Conservation (phyloP, 352 stramenopile genomes). For the Plasmopara muralis region DNA sequence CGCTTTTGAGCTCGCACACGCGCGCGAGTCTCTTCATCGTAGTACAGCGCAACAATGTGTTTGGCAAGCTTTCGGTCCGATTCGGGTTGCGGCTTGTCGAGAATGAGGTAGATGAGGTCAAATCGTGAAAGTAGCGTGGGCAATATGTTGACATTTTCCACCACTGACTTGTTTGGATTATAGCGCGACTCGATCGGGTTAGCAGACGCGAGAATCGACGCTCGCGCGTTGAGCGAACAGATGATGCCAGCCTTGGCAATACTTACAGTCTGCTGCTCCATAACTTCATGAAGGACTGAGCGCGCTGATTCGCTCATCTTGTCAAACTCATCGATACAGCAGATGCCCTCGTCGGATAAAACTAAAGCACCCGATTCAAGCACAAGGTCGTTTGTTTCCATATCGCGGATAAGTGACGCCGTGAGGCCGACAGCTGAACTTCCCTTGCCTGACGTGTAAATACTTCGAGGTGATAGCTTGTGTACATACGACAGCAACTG, state of each 20-base stretch:
- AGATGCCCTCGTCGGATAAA: conserved; percentile 96
- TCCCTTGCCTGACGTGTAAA: conserved; percentile 99
- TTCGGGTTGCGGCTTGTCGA: conserved; percentile 94
- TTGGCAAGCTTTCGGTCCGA: conserved; percentile 93
- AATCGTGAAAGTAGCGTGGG: conserved; percentile 98
- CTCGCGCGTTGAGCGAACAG: conserved; percentile 95
- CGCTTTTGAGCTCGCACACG: conserved; percentile 31
- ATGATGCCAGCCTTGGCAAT: conserved; percentile 99
- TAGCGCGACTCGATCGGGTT: conserved; percentile 99
- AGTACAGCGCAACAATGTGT: conserved; percentile 97
- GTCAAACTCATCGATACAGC: conserved; percentile 99
- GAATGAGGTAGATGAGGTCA: conserved; percentile 99
- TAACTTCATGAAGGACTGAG: conserved; percentile 98
- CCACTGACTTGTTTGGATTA: conserved; percentile 96
- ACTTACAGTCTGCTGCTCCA: conserved; percentile 98
- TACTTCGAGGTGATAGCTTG: conserved; percentile 93
- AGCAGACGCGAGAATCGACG: conserved; percentile 97
- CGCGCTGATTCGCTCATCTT: conserved; percentile 98
- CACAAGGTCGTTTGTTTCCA: conserved; percentile 96
- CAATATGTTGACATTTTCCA: conserved; percentile 98
- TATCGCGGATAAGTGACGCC: conserved; percentile 93
- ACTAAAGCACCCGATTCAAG: conserved; percentile 96
- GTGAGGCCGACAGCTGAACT: conserved; percentile 98
- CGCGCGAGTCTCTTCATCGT: conserved; percentile 69
- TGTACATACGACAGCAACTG: conserved; percentile 98